Percentiles rank a stretch among this genome's conserved stretches.
Conservation (phyloP, 2,329 filamentous ascomycete genomes). For the Fusarium paranaense region DNA sequence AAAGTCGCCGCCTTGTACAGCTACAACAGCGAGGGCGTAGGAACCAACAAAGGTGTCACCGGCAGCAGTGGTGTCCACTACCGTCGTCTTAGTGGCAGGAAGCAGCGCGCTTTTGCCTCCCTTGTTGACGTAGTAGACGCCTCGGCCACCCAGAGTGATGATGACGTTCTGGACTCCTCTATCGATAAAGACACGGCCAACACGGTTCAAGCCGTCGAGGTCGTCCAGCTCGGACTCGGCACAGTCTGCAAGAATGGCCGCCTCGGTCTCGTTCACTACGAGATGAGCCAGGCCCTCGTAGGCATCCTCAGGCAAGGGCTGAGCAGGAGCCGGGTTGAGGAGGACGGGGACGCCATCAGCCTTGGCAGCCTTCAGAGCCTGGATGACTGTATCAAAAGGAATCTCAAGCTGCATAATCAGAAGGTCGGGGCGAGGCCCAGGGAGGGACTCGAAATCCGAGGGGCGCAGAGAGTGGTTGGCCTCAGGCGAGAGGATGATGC, state of each 20-base stretch:
- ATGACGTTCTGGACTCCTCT: constrained; percentile 81
- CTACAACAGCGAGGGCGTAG: constrained; percentile 81
- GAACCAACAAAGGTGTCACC: constrained; percentile 95
- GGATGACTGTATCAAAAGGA: constrained; percentile 72
- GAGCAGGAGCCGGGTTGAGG: constrained; percentile 87
- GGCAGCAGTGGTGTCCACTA: constrained; percentile 93
- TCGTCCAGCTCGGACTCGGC: constrained; percentile 61
- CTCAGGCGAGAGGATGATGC: constrained; percentile 79
- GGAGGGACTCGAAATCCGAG: constrained; percentile 50
- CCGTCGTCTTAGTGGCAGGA: constrained; percentile 74
- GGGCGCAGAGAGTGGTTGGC: constrained; percentile 69
- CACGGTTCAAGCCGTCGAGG: constrained; percentile 56
- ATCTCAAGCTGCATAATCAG: constrained; percentile 85
- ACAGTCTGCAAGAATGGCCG: constrained; percentile 75
- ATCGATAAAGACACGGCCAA: constrained; percentile 71
- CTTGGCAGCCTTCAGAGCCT: constrained; percentile 66
- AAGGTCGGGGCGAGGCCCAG: constrained; percentile 64
- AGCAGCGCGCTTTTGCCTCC: constrained; percentile 61
- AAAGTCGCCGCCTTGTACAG: constrained; percentile 52
- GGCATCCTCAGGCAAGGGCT: constrained; percentile 72
- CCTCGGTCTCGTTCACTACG: constrained; percentile 92
- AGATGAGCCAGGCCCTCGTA: constrained; percentile 80
- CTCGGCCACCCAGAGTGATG: constrained; percentile 84
- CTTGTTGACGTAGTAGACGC: constrained; percentile 74
- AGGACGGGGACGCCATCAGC: constrained; percentile 70